A percentile compares a stretch with the other conserved stretches of the same genome.
These are phyloP conservation scores for Trichosporon sp. DNA, from an alignment of 1,284 basidiomycete genomes.

Conservation along the genomic window DNA sequence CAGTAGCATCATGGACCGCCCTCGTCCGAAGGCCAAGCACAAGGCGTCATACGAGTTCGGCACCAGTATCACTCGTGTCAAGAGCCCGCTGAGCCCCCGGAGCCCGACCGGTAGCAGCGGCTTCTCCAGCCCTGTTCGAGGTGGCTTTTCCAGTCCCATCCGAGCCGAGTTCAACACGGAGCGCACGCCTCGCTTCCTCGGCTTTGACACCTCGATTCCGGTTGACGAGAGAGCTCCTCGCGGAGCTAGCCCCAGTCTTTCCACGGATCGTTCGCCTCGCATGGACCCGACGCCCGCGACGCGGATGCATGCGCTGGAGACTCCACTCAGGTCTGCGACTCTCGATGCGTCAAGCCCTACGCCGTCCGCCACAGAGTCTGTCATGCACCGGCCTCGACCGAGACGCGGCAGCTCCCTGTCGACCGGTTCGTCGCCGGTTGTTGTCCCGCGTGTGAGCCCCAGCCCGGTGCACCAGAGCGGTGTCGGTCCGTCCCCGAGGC, in stretches of 20 bases:
- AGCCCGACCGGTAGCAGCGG: not conserved
- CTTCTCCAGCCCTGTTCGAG: not conserved
- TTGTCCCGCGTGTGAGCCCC: not conserved
- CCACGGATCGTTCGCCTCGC: not conserved
- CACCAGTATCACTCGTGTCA: not conserved
- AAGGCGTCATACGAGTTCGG: not conserved
- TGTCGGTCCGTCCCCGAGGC: not conserved
- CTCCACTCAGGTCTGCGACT: not conserved
- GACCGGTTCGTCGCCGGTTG: not conserved
- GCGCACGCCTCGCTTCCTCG: not conserved
- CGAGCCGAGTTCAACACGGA: not conserved
- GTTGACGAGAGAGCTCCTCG: not conserved
- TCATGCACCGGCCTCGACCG: not conserved
- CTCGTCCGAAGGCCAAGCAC: not conserved
- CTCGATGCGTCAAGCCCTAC: not conserved
- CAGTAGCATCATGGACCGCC: not conserved
- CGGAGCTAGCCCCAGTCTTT: not conserved
- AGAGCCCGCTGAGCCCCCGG: not conserved
- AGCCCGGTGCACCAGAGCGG: not conserved
- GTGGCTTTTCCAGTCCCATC: not conserved
- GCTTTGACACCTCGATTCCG: not conserved
- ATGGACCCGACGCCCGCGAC: not conserved
- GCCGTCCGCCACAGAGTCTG: not conserved
- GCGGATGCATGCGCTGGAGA: not conserved
- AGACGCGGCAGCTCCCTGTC: not conserved